phyloP scores from a whole-genome alignment of 345 rosid species.

The Melaleuca alternifolia region DNA sequence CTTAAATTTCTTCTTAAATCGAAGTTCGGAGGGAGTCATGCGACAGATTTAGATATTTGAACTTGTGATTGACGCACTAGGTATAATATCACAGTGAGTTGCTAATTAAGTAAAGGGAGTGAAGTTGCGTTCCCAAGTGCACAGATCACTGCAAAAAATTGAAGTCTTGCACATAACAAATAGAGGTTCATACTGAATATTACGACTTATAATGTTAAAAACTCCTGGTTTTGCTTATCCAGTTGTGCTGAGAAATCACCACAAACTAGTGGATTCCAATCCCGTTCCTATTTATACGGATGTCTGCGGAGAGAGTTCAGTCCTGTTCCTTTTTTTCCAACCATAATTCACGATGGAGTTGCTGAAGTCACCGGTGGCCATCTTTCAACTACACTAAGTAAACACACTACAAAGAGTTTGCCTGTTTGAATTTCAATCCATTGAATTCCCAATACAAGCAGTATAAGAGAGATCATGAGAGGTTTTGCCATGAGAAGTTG shows the following conservation, averaged over 20 bases:
- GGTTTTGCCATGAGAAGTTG: background rate
- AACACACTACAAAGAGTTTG: background rate
- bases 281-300: background rate
- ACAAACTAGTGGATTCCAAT: background rate
- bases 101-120: background rate
- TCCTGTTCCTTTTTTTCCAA: background rate
- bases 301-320: background rate
- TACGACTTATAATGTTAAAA: background rate
- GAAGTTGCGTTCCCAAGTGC: background rate
- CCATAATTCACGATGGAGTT: background rate
- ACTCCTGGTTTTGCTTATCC: background rate
- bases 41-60: background rate
- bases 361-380: background rate
- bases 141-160: background rate
- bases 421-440: background rate
- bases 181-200: background rate
- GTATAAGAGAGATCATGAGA: background rate
- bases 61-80: background rate
- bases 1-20: background rate
- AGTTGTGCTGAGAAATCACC: background rate
- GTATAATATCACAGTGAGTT: background rate
- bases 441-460: background rate
- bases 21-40: background rate
- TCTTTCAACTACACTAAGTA: background rate
- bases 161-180: background rate